Conservation (phyloP, 2,329 filamentous ascomycete species). For the Fusarium sp. region DNA sequence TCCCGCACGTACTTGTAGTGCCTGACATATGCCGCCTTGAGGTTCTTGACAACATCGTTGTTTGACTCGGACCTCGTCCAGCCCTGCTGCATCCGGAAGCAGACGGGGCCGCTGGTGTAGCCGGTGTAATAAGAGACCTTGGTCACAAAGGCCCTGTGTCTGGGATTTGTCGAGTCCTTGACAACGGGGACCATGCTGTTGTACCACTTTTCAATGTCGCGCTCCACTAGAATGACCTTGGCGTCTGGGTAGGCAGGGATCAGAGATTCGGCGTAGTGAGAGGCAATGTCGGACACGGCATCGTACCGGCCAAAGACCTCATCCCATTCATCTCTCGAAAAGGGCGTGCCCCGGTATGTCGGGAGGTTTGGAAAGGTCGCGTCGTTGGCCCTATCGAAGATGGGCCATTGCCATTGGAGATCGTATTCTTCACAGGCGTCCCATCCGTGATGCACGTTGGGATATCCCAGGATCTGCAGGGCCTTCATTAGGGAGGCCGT, state of each 20-base stretch:
- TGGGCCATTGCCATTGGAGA: conserved; percentile 28
- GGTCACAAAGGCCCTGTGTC: not conserved
- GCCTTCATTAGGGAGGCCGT: conserved; percentile 31
- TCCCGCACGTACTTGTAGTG: conserved; percentile 45
- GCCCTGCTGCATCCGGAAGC: conserved; percentile 21
- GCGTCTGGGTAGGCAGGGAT: conserved; percentile 46
- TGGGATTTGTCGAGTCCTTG: not conserved
- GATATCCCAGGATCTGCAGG: conserved; percentile 26
- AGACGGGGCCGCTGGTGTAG: not conserved
- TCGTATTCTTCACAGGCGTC: conserved; percentile 2
- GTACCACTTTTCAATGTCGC: conserved; percentile 45
- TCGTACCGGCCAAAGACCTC: conserved; percentile 41
- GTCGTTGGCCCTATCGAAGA: conserved; percentile 22
- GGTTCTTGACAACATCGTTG: conserved; percentile 4
- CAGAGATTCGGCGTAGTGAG: conserved; percentile 40
- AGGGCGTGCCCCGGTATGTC: conserved; percentile 31
- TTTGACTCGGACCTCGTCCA: conserved; percentile 15
- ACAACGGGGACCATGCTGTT: conserved; percentile 34
- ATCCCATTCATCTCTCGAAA: conserved; percentile 41
- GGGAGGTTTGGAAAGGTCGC: conserved; percentile 26
- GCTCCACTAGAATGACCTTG: conserved; percentile 44
- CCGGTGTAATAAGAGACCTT: not conserved
- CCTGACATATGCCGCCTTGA: conserved; percentile 37
- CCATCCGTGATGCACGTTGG: conserved; percentile 33
- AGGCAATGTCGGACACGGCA: conserved; percentile 43